Conservation (phyloP, 2,329 filamentous ascomycete genomes). For the Xylariaceae sp. region DNA sequence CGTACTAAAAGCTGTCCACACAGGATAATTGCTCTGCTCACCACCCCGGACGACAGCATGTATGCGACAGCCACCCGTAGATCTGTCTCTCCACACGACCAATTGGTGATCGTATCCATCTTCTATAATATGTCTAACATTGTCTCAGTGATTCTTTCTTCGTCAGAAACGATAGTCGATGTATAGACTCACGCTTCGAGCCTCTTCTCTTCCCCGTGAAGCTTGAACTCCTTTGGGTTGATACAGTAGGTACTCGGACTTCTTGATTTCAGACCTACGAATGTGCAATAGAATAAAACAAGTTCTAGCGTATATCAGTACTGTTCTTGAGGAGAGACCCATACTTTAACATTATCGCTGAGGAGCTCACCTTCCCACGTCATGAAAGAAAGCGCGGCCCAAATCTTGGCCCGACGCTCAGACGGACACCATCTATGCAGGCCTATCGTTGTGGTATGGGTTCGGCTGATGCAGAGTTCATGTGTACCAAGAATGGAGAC, state of each 20-base stretch:
- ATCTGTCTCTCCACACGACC: constrained; percentile 47
- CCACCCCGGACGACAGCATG: constrained; percentile 55
- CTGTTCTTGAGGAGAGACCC: no score
- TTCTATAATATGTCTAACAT: constrained; percentile 50
- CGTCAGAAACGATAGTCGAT: background rate
- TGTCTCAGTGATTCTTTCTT: constrained; percentile 2
- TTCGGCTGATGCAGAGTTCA: constrained; percentile 49
- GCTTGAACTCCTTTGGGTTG: constrained; percentile 40
- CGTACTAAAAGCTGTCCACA: constrained; percentile 62
- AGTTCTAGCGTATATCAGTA: constrained; percentile 40
- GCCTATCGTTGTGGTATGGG: constrained; percentile 40
- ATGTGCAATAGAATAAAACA: constrained; percentile 55
- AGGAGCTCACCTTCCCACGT: constrained; percentile 54
- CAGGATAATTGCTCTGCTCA: constrained; percentile 48
- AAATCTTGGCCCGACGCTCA: constrained; percentile 41
- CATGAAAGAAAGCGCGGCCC: constrained; percentile 52
- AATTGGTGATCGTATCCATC: constrained; percentile 51
- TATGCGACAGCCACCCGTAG: constrained; percentile 46
- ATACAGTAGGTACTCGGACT: constrained; percentile 42
- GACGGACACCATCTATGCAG: constrained; percentile 48
- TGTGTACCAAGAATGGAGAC: constrained; percentile 50
- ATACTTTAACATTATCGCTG: background rate
- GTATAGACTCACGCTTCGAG: constrained; percentile 51
- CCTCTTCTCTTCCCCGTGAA: constrained; percentile 45
- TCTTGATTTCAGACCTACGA: constrained; percentile 51